A percentile compares a stretch with the other conserved stretches of the same genome.
These are phyloP conservation scores for Populus deltoides DNA, from an alignment of 345 rosid species.

Conservation along the genomic window DNA sequence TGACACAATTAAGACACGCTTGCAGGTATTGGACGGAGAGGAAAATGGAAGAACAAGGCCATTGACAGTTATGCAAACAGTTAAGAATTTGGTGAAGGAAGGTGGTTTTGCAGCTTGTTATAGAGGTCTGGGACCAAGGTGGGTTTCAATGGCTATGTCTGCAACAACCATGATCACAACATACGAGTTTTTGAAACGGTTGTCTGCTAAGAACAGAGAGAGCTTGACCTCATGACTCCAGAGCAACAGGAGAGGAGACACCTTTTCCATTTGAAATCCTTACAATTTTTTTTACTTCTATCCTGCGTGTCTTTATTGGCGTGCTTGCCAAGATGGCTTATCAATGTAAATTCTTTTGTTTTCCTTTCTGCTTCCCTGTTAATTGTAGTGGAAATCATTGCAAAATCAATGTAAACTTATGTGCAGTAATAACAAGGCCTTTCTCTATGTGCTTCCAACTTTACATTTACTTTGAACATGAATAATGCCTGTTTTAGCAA, in stretches of 20 bases:
- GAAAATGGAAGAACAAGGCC: slow-evolving; percentile 62
- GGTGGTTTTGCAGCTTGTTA: slow-evolving; percentile 80
- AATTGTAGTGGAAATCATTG: slow-evolving; percentile 10
- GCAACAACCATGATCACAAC: slow-evolving; percentile 89
- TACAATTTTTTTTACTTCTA: neutral
- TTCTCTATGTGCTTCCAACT: neutral
- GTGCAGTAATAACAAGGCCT: slow-evolving; percentile 15
- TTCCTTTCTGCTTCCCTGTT: neutral
- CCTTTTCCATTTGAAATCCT: neutral
- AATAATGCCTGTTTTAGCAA: neutral
- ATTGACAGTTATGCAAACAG: slow-evolving; percentile 54
- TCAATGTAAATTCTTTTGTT: slow-evolving; percentile 21
- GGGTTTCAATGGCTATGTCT: slow-evolving; percentile 91
- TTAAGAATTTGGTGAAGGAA: slow-evolving; percentile 59
- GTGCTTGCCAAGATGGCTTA: slow-evolving; percentile 5
- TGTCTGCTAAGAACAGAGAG: slow-evolving; percentile 58
- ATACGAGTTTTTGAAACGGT: slow-evolving; percentile 72
- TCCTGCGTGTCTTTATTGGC: slow-evolving; percentile 2
- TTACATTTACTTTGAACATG: neutral
- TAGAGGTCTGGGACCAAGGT: slow-evolving; percentile 87
- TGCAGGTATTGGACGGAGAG: slow-evolving; percentile 76
- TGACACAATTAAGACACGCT: slow-evolving; percentile 79
- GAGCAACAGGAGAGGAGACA: neutral
- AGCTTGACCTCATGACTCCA: slow-evolving; percentile 14
- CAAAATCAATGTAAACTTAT: slow-evolving; percentile 20